phyloP scores from a whole-genome alignment of 352 stramenopile species.

The Phytophthora sansomeana region DNA sequence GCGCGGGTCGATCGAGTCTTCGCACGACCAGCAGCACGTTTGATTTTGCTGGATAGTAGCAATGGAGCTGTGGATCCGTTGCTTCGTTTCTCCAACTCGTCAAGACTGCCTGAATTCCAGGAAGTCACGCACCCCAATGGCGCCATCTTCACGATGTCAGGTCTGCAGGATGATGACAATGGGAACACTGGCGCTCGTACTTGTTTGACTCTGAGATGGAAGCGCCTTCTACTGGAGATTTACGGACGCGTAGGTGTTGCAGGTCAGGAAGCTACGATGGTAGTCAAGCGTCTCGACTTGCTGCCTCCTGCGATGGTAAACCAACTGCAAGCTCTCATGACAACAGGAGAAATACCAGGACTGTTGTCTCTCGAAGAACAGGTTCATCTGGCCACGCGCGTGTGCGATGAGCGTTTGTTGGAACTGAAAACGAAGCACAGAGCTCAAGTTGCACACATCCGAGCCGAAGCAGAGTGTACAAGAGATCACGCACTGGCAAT shows the following conservation, averaged over 20 bases:
- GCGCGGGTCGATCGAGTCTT: slow-evolving; percentile 56
- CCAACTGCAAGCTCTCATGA: slow-evolving; percentile 60
- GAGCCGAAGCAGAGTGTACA: slow-evolving; percentile 32
- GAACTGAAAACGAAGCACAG: slow-evolving; percentile 55
- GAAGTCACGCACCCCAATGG: neutral
- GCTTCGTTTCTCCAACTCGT: slow-evolving; percentile 36
- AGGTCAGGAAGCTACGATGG: slow-evolving; percentile 61
- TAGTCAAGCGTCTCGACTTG: slow-evolving; percentile 60
- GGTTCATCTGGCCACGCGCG: slow-evolving; percentile 60
- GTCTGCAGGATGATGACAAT: slow-evolving; percentile 27
- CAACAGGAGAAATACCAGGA: slow-evolving; percentile 66
- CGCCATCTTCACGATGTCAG: slow-evolving; percentile 41
- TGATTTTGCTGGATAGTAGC: slow-evolving; percentile 41
- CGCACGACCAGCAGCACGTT: slow-evolving; percentile 42
- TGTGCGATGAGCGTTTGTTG: slow-evolving; percentile 71
- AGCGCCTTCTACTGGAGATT: slow-evolving; percentile 46
- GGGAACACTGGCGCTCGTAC: neutral
- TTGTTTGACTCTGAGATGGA: slow-evolving; percentile 46
- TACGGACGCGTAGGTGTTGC: slow-evolving; percentile 66
- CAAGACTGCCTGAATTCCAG: neutral
- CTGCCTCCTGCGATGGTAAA: slow-evolving; percentile 44
- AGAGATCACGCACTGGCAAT: slow-evolving; percentile 38
- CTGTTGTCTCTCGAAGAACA: slow-evolving; percentile 72
- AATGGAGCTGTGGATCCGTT: slow-evolving; percentile 49
- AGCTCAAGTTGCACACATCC: slow-evolving; percentile 40